Base-by-base conservation (phyloP, 805 yeast genomes). In the Wickerhamomyces kurtzmanii region DNA sequence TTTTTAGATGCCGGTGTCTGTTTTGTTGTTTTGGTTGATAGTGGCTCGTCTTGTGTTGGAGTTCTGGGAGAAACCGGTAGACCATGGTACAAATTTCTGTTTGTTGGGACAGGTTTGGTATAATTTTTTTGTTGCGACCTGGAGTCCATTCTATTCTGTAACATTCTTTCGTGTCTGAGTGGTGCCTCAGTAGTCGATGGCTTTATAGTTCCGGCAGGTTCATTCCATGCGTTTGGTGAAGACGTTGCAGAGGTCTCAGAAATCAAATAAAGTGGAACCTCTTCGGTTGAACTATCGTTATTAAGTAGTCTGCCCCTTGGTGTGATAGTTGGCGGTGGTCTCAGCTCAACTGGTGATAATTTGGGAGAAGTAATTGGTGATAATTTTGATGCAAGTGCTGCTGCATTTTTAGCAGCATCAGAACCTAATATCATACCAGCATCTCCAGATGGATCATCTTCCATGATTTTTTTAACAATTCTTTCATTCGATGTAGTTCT, bases 401-500 rank as follows among this genome's bases (percentile, higher is more conserved):
- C 60, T 6, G 65, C 65, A 23, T 47, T 48, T 23, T 49, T 49
- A 5, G 65, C 61, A 19, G 57, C 51, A 20, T 51, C 53, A 5
- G 53, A 54, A 3, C 57, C 57, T 5, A 45, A 26, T 1, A 41
- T 34, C 3, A 55, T 44, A 8, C 59, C 57, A 5, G 54, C 47
- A 31, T 40, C 38, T 5, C 51, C 55, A 17, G 50, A 33, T 14
- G 56, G 45, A 31, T 47, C 55, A 3, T 33, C 31, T 5, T 42
- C 53, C 18, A 53, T 24, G 10, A 32, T 26, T 13, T 38, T 30
- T 24, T 43, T 39, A 6, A 49, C 51, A 13, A 45, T 33, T 34
- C 70, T 56, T 24, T 75, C 80, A 32, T 56, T 62, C 18, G 67
- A 71, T 22, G 59, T 55, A 10, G 49, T 45, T 28, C 71, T 64